Evolutionary conservation across 2,329 filamentous ascomycete genomes (phyloP).

Genomic region (Colletotrichum lini): DNA sequence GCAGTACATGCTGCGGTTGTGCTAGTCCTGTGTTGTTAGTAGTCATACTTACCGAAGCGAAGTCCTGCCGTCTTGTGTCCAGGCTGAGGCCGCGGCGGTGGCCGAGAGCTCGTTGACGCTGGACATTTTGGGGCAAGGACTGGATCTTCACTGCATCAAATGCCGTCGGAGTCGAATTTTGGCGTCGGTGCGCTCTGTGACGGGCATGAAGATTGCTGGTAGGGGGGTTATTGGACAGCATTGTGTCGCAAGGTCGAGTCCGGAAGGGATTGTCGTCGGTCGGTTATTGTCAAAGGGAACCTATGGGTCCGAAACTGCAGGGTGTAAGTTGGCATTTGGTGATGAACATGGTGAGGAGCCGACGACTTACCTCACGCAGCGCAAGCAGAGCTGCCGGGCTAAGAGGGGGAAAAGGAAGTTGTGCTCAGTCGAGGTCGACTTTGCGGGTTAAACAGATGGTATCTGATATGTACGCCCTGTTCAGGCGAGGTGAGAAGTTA

Average conservation of each 20-base stretch:
- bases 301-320: slow-evolving; percentile 62
- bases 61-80: slow-evolving; percentile 76
- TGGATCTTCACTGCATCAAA: slow-evolving; percentile 82
- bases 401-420: slow-evolving; percentile 53
- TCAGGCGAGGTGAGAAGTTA: slow-evolving; percentile 49
- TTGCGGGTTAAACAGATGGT: slow-evolving; percentile 46
- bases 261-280: slow-evolving; percentile 72
- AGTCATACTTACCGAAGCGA: slow-evolving; percentile 66
- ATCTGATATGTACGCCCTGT: slow-evolving; percentile 48
- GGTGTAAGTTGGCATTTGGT: slow-evolving; percentile 47
- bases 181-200: slow-evolving; percentile 84
- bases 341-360: not conserved
- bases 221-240: slow-evolving; percentile 79
- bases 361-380: slow-evolving; percentile 80
- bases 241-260: slow-evolving; percentile 79
- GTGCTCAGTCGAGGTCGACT: slow-evolving; percentile 66
- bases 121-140: slow-evolving; percentile 71
- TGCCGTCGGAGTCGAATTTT: slow-evolving; percentile 86
- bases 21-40: slow-evolving; percentile 70
- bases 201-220: slow-evolving; percentile 80
- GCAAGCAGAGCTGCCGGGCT: slow-evolving; percentile 87
- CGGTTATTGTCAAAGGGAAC: slow-evolving; percentile 65
- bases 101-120: slow-evolving; percentile 59
- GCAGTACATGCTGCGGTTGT: slow-evolving; percentile 82
- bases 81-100: slow-evolving; percentile 90